Base-by-base conservation (phyloP, 106 monocot genomes). In the Acorus calamus region DNA sequence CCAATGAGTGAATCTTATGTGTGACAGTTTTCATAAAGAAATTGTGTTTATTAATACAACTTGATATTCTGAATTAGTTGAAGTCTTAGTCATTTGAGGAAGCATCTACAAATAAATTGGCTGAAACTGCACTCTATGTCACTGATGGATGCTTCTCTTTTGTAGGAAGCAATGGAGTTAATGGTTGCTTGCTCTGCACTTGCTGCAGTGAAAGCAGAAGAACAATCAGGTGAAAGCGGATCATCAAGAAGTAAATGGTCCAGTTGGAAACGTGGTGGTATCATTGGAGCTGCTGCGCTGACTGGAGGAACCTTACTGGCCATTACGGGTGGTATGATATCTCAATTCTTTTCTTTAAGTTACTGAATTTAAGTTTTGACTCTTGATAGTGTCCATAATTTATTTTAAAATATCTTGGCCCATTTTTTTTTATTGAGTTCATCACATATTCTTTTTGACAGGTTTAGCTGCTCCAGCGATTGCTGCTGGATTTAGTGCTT, bases 401-500 rank as follows among this genome's bases (percentile, higher is more conserved):
- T 9, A 2, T 13, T 44, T 8, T 46, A 0, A 45, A 14, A 10
- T 5, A 45, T 8, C 47, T 57, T 11, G 14, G 8, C 54, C 14
- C 44, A 61, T 48, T 68, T 44, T 49, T 47, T 63, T 57, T 45
- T n/a, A 8, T 62, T 66, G 47, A 50, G 28, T 28, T 28, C 28
- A 28, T 28, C 28, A 28, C 28, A 28, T 28, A 28, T 28, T 28
- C 28, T 28, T 28, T 28, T 28, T 28, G 28, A 71, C 84, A 96
- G 94, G 94, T 46, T 78, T 96, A 61, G 94, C 94, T 76, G 94
- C 94, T 64, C 94, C 94, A 70, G 94, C 94, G 69, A 96, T 96
- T 72, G 94, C 94, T 82, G 90, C 94, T 46, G 94, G 94, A 13
- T 90, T 96, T 71, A 67, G 90, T 70, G 94, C 94, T 61, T 66